Conservation (phyloP, 345 rosid species). For the Corymbia maculata region DNA sequence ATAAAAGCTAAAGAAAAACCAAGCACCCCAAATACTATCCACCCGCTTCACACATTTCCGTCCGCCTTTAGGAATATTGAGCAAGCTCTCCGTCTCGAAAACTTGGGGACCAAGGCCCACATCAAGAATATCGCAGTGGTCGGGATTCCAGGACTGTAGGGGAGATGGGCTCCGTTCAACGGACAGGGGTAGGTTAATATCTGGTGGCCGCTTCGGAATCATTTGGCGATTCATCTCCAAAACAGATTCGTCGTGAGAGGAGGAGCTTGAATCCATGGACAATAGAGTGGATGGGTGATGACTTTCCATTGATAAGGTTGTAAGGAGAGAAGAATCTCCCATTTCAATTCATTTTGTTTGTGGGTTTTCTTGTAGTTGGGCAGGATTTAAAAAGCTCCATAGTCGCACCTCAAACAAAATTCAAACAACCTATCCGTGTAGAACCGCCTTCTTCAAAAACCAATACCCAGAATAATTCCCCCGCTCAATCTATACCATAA, state of each 20-base stretch:
- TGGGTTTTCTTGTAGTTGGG: conserved; percentile 20
- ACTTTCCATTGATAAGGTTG: conserved; percentile 70
- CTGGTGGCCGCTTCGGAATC: conserved; percentile 79
- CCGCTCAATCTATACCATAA: neutral
- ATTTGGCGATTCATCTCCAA: conserved; percentile 80
- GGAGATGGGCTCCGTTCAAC: conserved; percentile 84
- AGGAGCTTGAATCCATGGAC: conserved; percentile 92
- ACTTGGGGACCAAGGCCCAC: conserved; percentile 70
- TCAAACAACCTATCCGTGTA: conserved; percentile 14
- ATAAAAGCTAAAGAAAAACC: conserved; percentile 95
- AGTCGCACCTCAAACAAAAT: conserved; percentile 27
- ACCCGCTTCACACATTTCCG: conserved; percentile 68
- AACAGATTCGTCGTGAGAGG: conserved; percentile 83
- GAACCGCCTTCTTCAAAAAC: conserved; percentile 27
- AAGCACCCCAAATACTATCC: conserved; percentile 97
- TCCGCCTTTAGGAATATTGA: conserved; percentile 42
- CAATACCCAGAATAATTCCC: conserved; percentile 54
- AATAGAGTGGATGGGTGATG: conserved; percentile 91
- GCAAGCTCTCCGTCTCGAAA: conserved; percentile 61
- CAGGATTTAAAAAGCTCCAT: conserved; percentile 19
- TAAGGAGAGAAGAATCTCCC: conserved; percentile 59
- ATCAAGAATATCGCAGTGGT: conserved; percentile 68
- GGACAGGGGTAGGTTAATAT: conserved; percentile 84
- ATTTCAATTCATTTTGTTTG: conserved; percentile 13
- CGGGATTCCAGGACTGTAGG: conserved; percentile 37